Percentiles rank a stretch among this genome's conserved stretches.
phyloP scores from a whole-genome alignment of 83 land plant species.

The Diphasiastrum complanatum region DNA sequence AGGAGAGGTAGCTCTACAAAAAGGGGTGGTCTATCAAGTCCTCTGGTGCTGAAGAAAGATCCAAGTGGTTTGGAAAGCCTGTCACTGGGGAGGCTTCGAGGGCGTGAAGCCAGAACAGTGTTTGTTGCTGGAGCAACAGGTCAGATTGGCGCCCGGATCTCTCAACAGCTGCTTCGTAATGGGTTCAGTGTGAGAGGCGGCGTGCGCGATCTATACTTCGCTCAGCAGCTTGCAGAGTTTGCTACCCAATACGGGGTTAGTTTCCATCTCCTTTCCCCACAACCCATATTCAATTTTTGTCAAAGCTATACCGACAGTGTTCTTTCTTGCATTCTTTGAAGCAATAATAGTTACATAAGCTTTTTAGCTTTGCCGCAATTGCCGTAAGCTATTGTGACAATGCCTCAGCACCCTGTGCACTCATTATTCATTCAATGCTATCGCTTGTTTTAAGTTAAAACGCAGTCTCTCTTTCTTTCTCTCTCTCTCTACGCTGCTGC shows the following conservation, averaged over 20 bases:
- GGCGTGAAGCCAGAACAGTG: constrained; percentile 68
- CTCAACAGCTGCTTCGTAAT: constrained; percentile 60
- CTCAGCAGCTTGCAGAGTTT: constrained; percentile 84
- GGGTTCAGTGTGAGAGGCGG: constrained; percentile 85
- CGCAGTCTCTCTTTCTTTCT: too few species aligned
- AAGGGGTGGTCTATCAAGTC: constrained; percentile 2
- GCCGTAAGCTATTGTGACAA: too few species aligned
- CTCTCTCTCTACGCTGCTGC: too few species aligned
- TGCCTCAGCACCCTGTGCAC: too few species aligned
- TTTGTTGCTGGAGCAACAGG: constrained; percentile 97
- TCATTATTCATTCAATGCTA: too few species aligned
- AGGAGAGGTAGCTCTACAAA: background rate
- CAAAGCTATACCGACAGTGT: too few species aligned
- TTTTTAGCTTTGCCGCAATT: too few species aligned
- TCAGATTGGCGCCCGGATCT: constrained; percentile 70
- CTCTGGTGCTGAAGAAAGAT: constrained; percentile 18
- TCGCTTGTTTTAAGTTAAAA: too few species aligned
- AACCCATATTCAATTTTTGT: too few species aligned
- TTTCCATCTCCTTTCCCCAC: too few species aligned
- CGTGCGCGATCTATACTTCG: constrained; percentile 72
- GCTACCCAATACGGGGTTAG: constrained; percentile 85
- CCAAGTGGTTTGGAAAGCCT: constrained; percentile 12
- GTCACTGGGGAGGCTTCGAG: constrained; percentile 28
- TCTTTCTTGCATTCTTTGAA: too few species aligned
- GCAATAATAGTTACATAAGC: too few species aligned